Evolutionary conservation across 208 protist species (phyloP).

Genomic region (Herpetomonas samuelpessoai): DNA sequence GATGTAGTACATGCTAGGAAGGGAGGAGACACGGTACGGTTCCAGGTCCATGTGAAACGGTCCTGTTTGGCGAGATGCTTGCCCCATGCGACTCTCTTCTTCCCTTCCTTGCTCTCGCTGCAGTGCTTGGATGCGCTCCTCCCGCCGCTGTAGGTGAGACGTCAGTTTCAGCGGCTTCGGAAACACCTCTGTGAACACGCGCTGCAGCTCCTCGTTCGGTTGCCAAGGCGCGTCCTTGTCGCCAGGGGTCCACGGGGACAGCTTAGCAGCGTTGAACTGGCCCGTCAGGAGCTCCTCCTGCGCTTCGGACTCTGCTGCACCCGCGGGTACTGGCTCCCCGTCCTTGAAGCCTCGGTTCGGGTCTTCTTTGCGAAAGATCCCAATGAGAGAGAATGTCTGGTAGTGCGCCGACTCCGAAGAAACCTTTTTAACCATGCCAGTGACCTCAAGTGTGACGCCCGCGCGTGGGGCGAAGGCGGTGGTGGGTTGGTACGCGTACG

Average conservation of each 20-base stretch:
- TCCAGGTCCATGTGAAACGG: slow-evolving; percentile 58
- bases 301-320: background rate
- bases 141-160: slow-evolving; percentile 47
- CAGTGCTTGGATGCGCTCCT: slow-evolving; percentile 1
- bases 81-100: background rate
- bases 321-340: background rate
- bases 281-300: slow-evolving; percentile 21
- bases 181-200: slow-evolving; percentile 72
- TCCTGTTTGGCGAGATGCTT: background rate
- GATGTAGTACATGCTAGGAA: slow-evolving; percentile 87
- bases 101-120: slow-evolving; percentile 6
- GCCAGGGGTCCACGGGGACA: slow-evolving; percentile 57
- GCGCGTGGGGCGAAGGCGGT: slow-evolving; percentile 37
- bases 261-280: slow-evolving; percentile 79
- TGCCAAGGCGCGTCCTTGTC: slow-evolving; percentile 35
- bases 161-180: slow-evolving; percentile 44
- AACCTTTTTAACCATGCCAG: slow-evolving; percentile 71
- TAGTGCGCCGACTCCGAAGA: slow-evolving; percentile 53
- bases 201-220: slow-evolving; percentile 54
- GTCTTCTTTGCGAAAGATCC: slow-evolving; percentile 53
- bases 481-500: slow-evolving; percentile 72
- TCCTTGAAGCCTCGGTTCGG: slow-evolving; percentile 21
- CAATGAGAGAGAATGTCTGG: slow-evolving; percentile 72
- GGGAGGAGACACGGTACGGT: slow-evolving; percentile 54
- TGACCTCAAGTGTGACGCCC: slow-evolving; percentile 39